Evolutionary conservation across 2,329 filamentous ascomycete species (phyloP), one percentile per base, ranked within the genome.

Genomic region (Sarocladium strictum): DNA sequence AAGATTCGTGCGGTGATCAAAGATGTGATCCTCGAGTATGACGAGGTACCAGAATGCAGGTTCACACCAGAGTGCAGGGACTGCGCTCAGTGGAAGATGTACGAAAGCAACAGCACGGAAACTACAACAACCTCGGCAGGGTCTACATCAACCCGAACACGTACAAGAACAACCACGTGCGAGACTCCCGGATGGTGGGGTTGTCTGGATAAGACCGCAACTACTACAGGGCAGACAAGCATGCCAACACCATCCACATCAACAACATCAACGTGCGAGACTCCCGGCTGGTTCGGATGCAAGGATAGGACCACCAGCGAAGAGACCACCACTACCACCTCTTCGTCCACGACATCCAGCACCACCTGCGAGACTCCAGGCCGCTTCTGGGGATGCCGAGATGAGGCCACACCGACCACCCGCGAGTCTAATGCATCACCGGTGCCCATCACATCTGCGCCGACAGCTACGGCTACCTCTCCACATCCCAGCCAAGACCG

Each of bases 141-240:
- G 33, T 21, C 50, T 2, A 80, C 79, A 1, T 77, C 78, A 2
- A 83, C 81, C 2, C 79, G 80, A 41, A 87, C 83, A 2, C 79
- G 90, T 35, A 96, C 92, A 5, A 53, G 84, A 86, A 96, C 92
- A 0, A 84, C 86, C 54, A 96, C 90, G 0, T 96, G 92, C 72
- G 81, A 94, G 69, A 96, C 92, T 1, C 92, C 92, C 26, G 90
- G 92, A 4, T 96, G 92, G 92, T 96, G 87, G 86, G 90, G 87
- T n/a, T 88, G 80, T 63, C 69, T 86, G 41, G 84, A 87, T 60
- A 80, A 84, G 66, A 81, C 80, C 0, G 76, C 73, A 2, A 71
- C 71, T 11, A 15, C 71, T 63, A 11, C 61, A 64, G 2, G 67
- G n/a, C 69, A 66, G 7, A 38, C 45, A 11, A 62, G 65, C 1